These are phyloP conservation scores for Porcisia hertigi DNA, from an alignment of 208 protist genomes.

Conservation along the genomic window DNA sequence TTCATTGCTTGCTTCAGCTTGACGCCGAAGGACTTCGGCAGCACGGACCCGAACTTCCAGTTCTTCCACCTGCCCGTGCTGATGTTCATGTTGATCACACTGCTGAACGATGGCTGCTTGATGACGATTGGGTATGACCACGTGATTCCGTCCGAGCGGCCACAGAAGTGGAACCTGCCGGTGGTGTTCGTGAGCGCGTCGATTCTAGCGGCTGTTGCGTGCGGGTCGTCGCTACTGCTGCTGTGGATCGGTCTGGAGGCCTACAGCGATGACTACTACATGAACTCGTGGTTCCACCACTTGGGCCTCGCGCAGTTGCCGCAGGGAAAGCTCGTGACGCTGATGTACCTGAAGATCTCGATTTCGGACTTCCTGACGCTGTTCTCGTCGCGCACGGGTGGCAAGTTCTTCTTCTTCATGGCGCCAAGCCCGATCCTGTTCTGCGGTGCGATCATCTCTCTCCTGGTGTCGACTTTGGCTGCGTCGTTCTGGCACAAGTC, in stretches of 20 bases:
- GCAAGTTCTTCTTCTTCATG: constrained; percentile 73
- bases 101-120: constrained; percentile 81
- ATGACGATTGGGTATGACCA: constrained; percentile 80
- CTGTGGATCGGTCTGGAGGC: constrained; percentile 64
- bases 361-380: constrained; percentile 91
- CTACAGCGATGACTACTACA: constrained; percentile 47
- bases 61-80: constrained; percentile 89
- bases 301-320: constrained; percentile 65
- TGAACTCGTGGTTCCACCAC: constrained; percentile 52
- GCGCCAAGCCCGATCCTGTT: constrained; percentile 60
- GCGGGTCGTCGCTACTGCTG: constrained; percentile 67
- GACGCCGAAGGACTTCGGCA: constrained; percentile 68
- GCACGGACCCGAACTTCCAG: constrained; percentile 58
- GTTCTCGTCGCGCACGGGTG: constrained; percentile 87
- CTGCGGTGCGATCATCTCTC: constrained; percentile 62
- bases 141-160: constrained; percentile 50
- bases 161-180: constrained; percentile 72
- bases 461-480: constrained; percentile 71
- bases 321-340: constrained; percentile 77
- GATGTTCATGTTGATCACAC: constrained; percentile 93
- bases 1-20: constrained; percentile 83
- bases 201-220: constrained; percentile 66
- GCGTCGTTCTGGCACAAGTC: constrained; percentile 73
- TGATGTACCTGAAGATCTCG: constrained; percentile 91
- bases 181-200: constrained; percentile 62